phyloP scores from a whole-genome alignment of 1,284 basidiomycete species.

The Trichosporon sp. region DNA sequence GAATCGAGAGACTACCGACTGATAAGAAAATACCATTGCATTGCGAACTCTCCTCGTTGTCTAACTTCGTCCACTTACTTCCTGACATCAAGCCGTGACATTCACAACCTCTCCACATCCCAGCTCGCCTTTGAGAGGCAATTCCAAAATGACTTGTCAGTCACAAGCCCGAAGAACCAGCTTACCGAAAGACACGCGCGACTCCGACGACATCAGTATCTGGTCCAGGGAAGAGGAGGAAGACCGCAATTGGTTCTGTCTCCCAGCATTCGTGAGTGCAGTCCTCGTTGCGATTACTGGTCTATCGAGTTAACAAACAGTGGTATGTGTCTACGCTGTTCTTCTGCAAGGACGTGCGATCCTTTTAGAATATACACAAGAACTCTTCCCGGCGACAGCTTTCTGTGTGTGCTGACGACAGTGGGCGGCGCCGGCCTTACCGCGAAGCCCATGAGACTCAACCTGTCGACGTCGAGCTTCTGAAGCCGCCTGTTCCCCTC shows the following conservation, averaged over 20 bases:
- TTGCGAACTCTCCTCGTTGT: too few relatives aligned
- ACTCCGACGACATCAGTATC: neutral
- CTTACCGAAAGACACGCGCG: neutral
- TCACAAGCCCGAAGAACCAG: neutral
- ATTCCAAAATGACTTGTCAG: neutral
- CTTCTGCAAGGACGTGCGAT: neutral
- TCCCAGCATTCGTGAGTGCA: neutral
- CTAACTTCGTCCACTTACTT: too few relatives aligned
- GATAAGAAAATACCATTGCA: too few relatives aligned
- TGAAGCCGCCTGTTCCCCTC: neutral
- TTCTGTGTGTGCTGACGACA: neutral
- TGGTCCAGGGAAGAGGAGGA: neutral
- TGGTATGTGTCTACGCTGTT: neutral
- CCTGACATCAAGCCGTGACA: too few relatives aligned
- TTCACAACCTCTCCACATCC: too few relatives aligned
- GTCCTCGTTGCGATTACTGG: too few relatives aligned
- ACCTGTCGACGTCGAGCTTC: neutral
- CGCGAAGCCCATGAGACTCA: too few relatives aligned
- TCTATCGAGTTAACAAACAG: neutral
- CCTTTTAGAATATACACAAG: too few relatives aligned
- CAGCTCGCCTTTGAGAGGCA: too few relatives aligned
- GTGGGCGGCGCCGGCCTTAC: neutral
- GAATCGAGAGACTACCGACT: too few relatives aligned
- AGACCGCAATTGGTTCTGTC: neutral
- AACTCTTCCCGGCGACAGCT: too few relatives aligned